Base-by-base conservation (phyloP, 2,329 filamentous ascomycete genomes). In the Biscogniauxia mediterranea region DNA sequence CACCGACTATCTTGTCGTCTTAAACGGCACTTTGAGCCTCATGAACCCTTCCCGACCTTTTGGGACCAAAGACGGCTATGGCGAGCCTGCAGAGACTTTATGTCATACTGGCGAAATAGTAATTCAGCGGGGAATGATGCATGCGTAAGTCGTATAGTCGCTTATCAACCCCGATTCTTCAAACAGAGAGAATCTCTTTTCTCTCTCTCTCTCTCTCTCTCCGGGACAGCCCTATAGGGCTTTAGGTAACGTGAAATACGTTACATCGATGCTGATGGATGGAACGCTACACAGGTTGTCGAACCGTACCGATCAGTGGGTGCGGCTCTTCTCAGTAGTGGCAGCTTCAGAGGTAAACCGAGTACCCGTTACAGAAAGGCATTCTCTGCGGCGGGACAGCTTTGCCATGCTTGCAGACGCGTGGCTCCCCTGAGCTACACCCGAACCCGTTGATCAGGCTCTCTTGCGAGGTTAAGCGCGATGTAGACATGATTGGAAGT, bases 1-100 rank as follows among this genome's bases (percentile, higher is more conserved):
- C 9, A 70, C 68, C 23, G 73, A 74, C 61, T 74, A 75, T 63
- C 61, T 73, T 15, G 56, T 74, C 42, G 67, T 75, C 13, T 54
- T 75, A 20, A 61, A 64, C 5, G 73, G 70, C 52, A 69, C 66
- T 21, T 54, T 74, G 21, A 73, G 67, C 53, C 66, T 74, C 25
- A 52, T 72, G 20, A 70, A 71, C 3, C 73, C 73, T 11, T 59
- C 64, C 17, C 52, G 54, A 38, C 56, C 68, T 4, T 74, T 71
- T 55, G 52, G 64, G 23, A 52, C 69, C 2, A 58, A 65, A 15
- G 68, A 70, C n/a, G 69, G 71, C 32, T 74, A 71, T 61, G 61
- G 63, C 8, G 59, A 69, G 58, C 63, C 66, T 38, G 60, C 64
- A 23, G 71, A 72, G 63, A 72, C 71, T 1, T 50, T 70, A 5